Conservation (phyloP, 768 basidiomycete genomes). For the Wakefieldia striispora region DNA sequence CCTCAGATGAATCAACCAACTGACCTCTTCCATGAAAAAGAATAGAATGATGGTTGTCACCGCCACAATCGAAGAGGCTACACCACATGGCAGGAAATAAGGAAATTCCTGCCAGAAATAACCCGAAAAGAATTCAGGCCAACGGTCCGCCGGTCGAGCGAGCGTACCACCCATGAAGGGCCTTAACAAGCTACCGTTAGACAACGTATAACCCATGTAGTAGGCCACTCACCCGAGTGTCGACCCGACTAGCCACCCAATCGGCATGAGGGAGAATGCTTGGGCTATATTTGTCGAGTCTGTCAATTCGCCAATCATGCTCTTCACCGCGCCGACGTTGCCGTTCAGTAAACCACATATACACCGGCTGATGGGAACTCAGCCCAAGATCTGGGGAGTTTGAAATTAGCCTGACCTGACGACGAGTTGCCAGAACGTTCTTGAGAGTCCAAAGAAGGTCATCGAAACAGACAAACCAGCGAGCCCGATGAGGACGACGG, state of each 20-base stretch:
- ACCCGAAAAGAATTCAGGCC: conserved; percentile 44
- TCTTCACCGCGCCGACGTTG: conserved; percentile 49
- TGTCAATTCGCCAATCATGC: conserved; percentile 63
- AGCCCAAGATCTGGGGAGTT: background rate
- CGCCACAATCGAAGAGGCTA: conserved; percentile 51
- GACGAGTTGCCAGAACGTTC: conserved; percentile 60
- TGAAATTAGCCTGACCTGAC: conserved; percentile 29
- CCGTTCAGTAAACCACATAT: conserved; percentile 34
- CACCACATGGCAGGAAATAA: conserved; percentile 63
- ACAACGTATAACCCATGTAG: background rate
- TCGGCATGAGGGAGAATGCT: conserved; percentile 29
- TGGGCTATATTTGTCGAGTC: conserved; percentile 38
- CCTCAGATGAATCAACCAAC: conserved; percentile 7
- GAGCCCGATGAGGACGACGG: conserved; percentile 65
- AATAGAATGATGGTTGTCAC: conserved; percentile 41
- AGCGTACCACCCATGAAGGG: conserved; percentile 53
- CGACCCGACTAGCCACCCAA: conserved; percentile 29
- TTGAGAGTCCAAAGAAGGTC: conserved; percentile 69
- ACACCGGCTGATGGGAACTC: conserved; percentile 19
- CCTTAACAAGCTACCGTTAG: conserved; percentile 3
- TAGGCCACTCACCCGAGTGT: conserved; percentile 31
- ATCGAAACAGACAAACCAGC: conserved; percentile 63
- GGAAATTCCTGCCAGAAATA: conserved; percentile 53
- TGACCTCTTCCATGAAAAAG: conserved; percentile 55
- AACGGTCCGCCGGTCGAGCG: conserved; percentile 51